Evolutionary conservation across 306 rosid genomes (phyloP).

Genomic region (Carpinus viminea): DNA sequence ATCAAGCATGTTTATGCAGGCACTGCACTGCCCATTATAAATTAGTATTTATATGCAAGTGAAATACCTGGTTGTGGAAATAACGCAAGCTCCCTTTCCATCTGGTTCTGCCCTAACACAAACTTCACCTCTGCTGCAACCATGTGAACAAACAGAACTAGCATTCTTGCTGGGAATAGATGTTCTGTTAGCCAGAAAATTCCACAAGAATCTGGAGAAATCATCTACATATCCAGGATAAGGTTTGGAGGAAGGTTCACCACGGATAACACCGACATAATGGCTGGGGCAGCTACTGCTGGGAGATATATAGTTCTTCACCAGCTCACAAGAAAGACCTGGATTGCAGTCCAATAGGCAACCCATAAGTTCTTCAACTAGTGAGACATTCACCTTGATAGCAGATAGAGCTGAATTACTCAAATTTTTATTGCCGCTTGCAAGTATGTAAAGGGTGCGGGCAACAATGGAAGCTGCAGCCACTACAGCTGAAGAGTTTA

Average conservation of each 20-base stretch:
- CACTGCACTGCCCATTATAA: background rate
- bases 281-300: constrained; percentile 73
- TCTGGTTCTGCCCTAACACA: constrained; percentile 72
- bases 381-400: constrained; percentile 71
- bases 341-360: constrained; percentile 81
- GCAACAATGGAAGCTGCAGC: constrained; percentile 92
- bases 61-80: constrained; percentile 88
- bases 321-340: constrained; percentile 89
- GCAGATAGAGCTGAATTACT: constrained; percentile 53
- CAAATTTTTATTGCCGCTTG: constrained; percentile 49
- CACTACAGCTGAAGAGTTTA: constrained; percentile 79
- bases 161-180: constrained; percentile 51
- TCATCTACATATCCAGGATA: constrained; percentile 60
- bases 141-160: constrained; percentile 57
- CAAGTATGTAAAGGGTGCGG: constrained; percentile 78
- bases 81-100: constrained; percentile 75
- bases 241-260: constrained; percentile 77
- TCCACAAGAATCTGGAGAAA: constrained; percentile 84
- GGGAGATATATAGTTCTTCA: constrained; percentile 74
- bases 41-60: constrained; percentile 12
- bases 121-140: constrained; percentile 69
- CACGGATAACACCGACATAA: constrained; percentile 79
- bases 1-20: constrained; percentile 10
- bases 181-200: constrained; percentile 81
- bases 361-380: constrained; percentile 75